Evolutionary conservation across 2,329 filamentous ascomycete species (phyloP).

Genomic region (Botryotinia calthae): DNA sequence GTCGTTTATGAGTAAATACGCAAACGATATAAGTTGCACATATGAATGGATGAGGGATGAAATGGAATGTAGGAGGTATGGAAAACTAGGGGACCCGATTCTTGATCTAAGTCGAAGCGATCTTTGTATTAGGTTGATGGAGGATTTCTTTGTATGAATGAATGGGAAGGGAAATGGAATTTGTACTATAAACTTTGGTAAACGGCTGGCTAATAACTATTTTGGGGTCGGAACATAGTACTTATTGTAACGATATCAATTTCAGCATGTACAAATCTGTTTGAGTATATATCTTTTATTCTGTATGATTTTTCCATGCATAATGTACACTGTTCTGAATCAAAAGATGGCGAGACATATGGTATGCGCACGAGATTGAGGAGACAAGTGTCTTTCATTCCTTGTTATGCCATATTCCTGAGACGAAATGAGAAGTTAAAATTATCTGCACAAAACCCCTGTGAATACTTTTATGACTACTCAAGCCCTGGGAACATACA

Average conservation of each 20-base stretch:
- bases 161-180: neutral
- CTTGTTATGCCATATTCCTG: neutral
- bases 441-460: too few relatives aligned
- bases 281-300: neutral
- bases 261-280: conserved; percentile 12
- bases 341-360: neutral
- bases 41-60: conserved; percentile 3
- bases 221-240: neutral
- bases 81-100: neutral
- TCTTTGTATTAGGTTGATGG: neutral
- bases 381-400: neutral
- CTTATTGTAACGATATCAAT: conserved; percentile 10
- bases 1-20: conserved; percentile 18
- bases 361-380: neutral
- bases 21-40: neutral
- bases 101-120: neutral
- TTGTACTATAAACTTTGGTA: conserved; percentile 19
- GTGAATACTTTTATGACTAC: too few relatives aligned
- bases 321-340: neutral
- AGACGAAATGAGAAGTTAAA: too few relatives aligned
- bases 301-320: neutral
- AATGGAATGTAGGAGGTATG: conserved; percentile 1
- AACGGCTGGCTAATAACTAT: conserved; percentile 6
- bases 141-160: conserved; percentile 1
- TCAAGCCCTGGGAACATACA: too few relatives aligned